Evolutionary conservation across 169 alveolate genomes (phyloP).

Genomic region (Eimeria necatrix): DNA sequence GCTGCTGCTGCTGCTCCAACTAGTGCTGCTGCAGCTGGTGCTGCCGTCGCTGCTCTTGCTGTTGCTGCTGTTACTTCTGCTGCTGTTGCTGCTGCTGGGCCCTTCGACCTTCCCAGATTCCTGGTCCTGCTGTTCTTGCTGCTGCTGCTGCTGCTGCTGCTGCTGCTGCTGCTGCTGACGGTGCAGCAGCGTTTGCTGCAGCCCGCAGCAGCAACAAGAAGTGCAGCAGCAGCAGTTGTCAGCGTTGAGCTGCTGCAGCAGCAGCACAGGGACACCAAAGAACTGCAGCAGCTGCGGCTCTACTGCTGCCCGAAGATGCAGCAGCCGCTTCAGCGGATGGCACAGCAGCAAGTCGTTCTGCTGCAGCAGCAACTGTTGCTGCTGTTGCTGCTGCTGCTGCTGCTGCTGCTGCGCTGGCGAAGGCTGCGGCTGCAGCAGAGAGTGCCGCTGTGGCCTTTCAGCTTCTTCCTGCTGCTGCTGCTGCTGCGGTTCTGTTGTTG

Average conservation of each 20-base stretch:
- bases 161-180: too few species aligned
- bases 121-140: not conserved
- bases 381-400: not conserved
- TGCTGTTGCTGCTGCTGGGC: too few species aligned
- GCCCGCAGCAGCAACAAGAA: too few species aligned
- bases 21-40: not conserved
- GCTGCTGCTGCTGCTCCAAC: not conserved
- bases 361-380: constrained; percentile 1
- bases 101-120: too few species aligned
- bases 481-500: not conserved
- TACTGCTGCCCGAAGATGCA: not conserved
- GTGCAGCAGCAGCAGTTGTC: constrained; percentile 35
- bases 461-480: constrained; percentile 3
- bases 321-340: constrained; percentile 10
- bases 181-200: too few species aligned
- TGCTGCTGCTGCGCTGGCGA: not conserved
- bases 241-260: constrained; percentile 37
- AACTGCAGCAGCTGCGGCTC: constrained; percentile 48
- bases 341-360: constrained; percentile 20
- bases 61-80: constrained; percentile 6
- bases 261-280: constrained; percentile 12
- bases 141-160: too few species aligned
- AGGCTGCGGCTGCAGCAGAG: not conserved
- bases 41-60: not conserved
- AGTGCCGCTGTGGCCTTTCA: not conserved